phyloP scores from a whole-genome alignment of 164 flowering plant genomes.

The Vitis labrusca region DNA sequence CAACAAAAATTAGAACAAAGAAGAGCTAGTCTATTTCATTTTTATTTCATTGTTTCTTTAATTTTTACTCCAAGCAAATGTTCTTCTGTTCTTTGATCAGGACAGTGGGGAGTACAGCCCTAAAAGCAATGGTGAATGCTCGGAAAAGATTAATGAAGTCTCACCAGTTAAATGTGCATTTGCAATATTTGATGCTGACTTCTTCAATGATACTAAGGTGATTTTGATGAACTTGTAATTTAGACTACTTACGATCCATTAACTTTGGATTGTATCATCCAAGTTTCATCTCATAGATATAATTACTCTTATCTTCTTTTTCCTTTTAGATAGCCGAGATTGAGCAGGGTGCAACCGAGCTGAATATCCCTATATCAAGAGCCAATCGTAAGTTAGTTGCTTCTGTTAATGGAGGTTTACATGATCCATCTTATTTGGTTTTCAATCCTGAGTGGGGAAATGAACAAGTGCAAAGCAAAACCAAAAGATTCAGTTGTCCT shows the following conservation, averaged over 20 bases:
- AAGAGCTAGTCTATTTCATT: too few relatives aligned
- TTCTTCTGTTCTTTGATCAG: constrained; percentile 33
- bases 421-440: constrained; percentile 65
- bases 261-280: too few relatives aligned
- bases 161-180: constrained; percentile 35
- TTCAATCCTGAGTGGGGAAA: constrained; percentile 65
- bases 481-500: constrained; percentile 44
- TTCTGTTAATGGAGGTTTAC: constrained; percentile 73
- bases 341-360: constrained; percentile 58
- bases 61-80: too few relatives aligned
- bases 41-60: too few relatives aligned
- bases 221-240: neutral
- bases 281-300: neutral
- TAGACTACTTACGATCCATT: neutral
- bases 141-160: constrained; percentile 20
- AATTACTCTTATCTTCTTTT: neutral
- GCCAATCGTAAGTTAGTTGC: constrained; percentile 73
- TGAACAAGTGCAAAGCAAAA: constrained; percentile 7
- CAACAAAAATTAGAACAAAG: too few relatives aligned
- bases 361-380: constrained; percentile 59
- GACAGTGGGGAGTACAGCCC: constrained; percentile 24
- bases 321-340: constrained; percentile 56
- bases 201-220: constrained; percentile 68
- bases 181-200: constrained; percentile 52
- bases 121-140: constrained; percentile 11